phyloP scores from a whole-genome alignment of 2,329 filamentous ascomycete species.

The Xylariaceae sp. region DNA sequence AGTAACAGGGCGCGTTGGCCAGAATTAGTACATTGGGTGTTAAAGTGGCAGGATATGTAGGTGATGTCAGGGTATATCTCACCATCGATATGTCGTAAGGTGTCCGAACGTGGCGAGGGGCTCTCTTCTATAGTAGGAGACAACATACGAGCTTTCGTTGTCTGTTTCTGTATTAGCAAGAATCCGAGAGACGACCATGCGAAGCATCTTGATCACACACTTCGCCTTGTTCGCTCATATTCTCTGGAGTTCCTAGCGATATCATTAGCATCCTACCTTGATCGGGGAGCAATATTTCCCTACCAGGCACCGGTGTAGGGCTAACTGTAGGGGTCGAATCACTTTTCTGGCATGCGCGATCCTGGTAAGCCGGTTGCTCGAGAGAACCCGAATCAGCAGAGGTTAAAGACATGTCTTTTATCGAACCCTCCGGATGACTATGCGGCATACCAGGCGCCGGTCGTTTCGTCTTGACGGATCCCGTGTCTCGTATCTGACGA shows the following conservation, averaged over 20 bases:
- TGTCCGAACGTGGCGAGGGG: conserved; percentile 6
- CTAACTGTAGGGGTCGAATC: conserved; percentile 37
- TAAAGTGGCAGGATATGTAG: not conserved
- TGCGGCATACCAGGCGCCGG: conserved; percentile 7
- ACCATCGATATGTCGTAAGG: not conserved
- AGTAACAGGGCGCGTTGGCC: not conserved
- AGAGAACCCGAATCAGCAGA: conserved; percentile 38
- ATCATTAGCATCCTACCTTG: not conserved
- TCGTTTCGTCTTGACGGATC: conserved; percentile 29
- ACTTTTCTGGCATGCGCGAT: conserved; percentile 17
- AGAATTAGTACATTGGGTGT: not conserved
- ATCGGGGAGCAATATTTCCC: conserved; percentile 7
- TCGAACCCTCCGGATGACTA: conserved; percentile 10
- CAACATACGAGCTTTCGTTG: conserved; percentile 19
- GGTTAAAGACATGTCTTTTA: conserved; percentile 36
- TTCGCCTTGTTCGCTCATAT: conserved; percentile 1
- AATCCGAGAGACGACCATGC: conserved; percentile 13
- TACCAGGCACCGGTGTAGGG: conserved; percentile 31
- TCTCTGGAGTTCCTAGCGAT: conserved; percentile 12
- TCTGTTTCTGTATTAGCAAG: conserved; percentile 10
- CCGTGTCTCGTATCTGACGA: conserved; percentile 50
- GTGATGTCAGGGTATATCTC: not conserved
- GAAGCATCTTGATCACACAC: conserved; percentile 3
- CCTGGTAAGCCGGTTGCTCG: conserved; percentile 37
- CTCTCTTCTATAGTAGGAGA: conserved; percentile 32